Evolutionary conservation across 768 basidiomycete genomes (phyloP), one percentile per base, ranked within the genome.

Genomic region (Brasilioporus rufonigricans): DNA sequence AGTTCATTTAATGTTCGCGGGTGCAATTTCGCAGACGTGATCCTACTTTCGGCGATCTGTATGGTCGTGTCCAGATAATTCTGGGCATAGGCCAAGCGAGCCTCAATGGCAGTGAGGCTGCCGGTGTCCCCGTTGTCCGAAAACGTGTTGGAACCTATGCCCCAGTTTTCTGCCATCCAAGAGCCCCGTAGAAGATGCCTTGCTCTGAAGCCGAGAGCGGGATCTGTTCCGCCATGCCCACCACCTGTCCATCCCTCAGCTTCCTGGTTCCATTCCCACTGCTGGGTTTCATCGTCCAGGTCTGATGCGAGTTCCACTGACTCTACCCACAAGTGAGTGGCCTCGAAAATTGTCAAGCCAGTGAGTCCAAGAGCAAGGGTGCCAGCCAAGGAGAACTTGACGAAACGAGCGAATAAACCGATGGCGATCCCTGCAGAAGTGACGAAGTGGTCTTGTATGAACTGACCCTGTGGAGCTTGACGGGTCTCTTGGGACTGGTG

Each of bases 111-210:
- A 40, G 75, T 74, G 56, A 79, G 66, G 21, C 70, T 70, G 31
- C 72, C 73, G 39, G 69, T 65, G 26, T 72, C 70, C 10, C 68
- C 71, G 19, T 64, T 70, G 35, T 68, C 70, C 9, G 65, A 64
- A 48, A 70, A 65, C n/a, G 74, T 64, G 50, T 73, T 72, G 24
- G 77, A 69, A 8, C 79, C 80, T 11, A 74, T 73, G 18, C 82
- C 83, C 85, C 87, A 87, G 57, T 86, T 74, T 53, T 81, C 77
- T 1, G 82, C 81, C 71, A 86, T 83, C 87, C 88, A 91, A 13
- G 89, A 86, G 29, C 80, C 78, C 32, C 89, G 83, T 1, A 87
- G 70, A 39, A 80, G 77, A 65, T 86, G 83, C 26, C 86, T 74
- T 21, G 77, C 86, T 61, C 72, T 74, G 64, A 80, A 77, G 3